A percentile compares a stretch with the other conserved stretches of the same genome.
Conservation (phyloP, 768 basidiomycete genomes). For the Cystobasidium ongulense region DNA sequence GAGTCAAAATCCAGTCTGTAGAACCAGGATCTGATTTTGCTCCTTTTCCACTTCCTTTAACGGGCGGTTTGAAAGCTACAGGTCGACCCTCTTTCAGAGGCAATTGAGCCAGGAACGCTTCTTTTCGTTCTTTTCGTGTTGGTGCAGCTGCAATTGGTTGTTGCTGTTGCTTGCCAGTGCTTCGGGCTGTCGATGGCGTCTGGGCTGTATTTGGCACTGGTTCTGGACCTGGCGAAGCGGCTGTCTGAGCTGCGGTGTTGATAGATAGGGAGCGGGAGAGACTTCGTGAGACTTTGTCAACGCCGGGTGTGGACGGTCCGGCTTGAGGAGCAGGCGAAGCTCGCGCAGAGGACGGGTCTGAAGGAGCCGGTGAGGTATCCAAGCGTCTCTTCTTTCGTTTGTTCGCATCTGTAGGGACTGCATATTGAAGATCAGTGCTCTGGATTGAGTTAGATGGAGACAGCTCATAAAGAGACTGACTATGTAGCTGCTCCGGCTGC, state of each 20-base stretch:
- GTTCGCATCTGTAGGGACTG: conserved; percentile 3
- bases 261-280: not conserved
- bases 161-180: not conserved
- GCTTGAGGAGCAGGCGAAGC: conserved; percentile 1
- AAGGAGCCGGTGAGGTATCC: not conserved
- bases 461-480: not conserved
- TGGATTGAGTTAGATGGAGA: not conserved
- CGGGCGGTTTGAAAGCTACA: conserved; percentile 45
- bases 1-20: conserved; percentile 47
- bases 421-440: not conserved
- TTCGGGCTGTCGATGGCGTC: not conserved
- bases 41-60: conserved; percentile 22
- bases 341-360: conserved; percentile 8
- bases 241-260: not conserved
- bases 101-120: conserved; percentile 39
- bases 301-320: not conserved
- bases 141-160: not conserved
- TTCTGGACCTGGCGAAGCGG: not conserved
- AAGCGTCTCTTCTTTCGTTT: conserved; percentile 27
- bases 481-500: conserved; percentile 1
- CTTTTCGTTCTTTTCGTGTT: not conserved
- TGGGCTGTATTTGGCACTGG: not conserved
- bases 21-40: conserved; percentile 31
- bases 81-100: conserved; percentile 45
- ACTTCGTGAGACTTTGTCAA: not conserved